Base-by-base conservation (phyloP, 2,329 filamentous ascomycete species). In the Aspergillus phoenicis region DNA sequence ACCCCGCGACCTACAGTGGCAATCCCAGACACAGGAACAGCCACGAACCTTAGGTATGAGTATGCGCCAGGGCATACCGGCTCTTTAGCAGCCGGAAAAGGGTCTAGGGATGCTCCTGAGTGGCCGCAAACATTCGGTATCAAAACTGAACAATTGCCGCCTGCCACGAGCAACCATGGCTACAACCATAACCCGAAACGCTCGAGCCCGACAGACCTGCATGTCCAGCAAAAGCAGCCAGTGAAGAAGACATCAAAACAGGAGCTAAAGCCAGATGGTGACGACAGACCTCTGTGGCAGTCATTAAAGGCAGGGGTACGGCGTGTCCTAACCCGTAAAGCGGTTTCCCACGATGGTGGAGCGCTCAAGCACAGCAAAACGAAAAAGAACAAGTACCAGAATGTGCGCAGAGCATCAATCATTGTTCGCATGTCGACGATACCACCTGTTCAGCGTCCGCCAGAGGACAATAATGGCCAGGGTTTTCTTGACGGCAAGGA, bases 321-420 rank as follows among this genome's bases (percentile, higher is more conserved):
- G 15, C 53, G 53, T 13, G 53, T 56, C 8, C 39, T 56, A 20
- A 56, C 53, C n/a, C 41, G 39, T 8, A 56, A 56, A 56, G 53
- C 39, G 10, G 41, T 39, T 17, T 56, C 53, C 28, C 43, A 51
- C 17, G 47, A 51, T 24, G 47, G 47, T 28, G 41, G 41, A 13
- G 26, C 47, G 8, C n/a, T 33, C 47, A 51, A 51, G 26, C 26
- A 11, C 15, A 17, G 39, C 11, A 47, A 26, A 17, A 47, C 22
- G 10, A 33, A 33, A 20, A 56, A 47, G 24, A 20, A 39, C 39
- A 47, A 47, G 26, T 33, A 43, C 15, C 26, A 56, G 26, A 56
- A 47, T 43, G 53, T 28, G 8, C 39, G 53, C n/a, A 36, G 53
- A 30, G 53, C 53, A 22, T 56, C 53, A 5, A 56, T 56, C 26